Evolutionary conservation across 305 asterid genomes (phyloP).

Genomic region (Ilex paraguariensis): DNA sequence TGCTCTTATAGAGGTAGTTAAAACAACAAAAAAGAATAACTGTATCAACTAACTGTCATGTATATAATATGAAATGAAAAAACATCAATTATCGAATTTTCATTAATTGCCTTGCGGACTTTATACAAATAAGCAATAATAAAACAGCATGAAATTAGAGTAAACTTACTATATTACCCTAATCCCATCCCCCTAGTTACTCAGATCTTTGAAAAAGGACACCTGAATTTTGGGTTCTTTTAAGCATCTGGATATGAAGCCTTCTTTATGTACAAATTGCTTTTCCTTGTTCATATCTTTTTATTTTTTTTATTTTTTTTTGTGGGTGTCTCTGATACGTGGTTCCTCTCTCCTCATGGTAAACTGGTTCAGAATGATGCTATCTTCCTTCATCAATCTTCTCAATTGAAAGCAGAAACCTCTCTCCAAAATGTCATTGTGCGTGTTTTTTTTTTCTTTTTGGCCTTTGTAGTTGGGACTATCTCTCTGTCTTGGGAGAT

Average conservation of each 20-base stretch:
- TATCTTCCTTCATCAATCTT: background rate
- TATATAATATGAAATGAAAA: background rate
- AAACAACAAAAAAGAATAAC: no score
- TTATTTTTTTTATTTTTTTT: background rate
- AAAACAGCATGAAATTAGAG: background rate
- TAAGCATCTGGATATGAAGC: background rate
- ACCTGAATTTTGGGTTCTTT: background rate
- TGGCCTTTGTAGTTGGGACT: background rate
- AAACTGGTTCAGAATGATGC: no score
- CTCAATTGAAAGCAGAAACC: no score
- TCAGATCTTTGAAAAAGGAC: background rate
- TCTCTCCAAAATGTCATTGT: background rate
- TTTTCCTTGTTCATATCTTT: conserved; percentile 11
- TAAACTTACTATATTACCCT: background rate
- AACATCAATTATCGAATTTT: conserved; percentile 8
- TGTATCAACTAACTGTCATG: no score
- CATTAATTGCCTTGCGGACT: conserved; percentile 77
- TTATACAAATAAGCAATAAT: conserved; percentile 16
- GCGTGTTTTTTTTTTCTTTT: background rate
- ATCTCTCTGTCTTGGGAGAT: conserved; percentile 32
- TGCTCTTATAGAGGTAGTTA: no score
- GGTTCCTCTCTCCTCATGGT: background rate
- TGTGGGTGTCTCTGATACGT: conserved; percentile 18
- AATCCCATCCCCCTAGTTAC: background rate
- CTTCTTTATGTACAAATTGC: conserved; percentile 41